phyloP scores from a whole-genome alignment of 2,329 filamentous ascomycete genomes.

The Xenoacremonium recifei region DNA sequence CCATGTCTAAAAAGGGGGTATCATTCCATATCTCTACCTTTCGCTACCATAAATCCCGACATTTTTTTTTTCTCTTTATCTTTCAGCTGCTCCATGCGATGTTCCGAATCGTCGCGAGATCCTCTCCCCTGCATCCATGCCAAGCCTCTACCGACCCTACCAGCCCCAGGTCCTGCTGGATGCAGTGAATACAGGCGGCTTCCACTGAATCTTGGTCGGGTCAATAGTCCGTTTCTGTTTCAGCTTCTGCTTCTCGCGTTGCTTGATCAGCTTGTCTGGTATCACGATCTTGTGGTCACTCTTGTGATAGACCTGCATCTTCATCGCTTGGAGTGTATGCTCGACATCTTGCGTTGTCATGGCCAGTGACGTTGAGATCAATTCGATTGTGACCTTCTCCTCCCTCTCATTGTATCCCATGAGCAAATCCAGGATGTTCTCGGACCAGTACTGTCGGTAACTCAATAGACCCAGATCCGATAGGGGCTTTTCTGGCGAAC shows the following conservation, averaged over 20 bases:
- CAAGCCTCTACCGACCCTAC: slow-evolving; percentile 49
- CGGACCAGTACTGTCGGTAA: slow-evolving; percentile 97
- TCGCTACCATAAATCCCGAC: too few relatives aligned
- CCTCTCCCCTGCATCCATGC: not conserved
- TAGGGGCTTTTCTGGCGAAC: slow-evolving; percentile 93
- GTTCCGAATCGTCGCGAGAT: not conserved
- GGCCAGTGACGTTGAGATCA: slow-evolving; percentile 73
- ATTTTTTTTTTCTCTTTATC: not conserved
- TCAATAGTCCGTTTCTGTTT: slow-evolving; percentile 80
- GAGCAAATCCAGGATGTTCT: slow-evolving; percentile 87
- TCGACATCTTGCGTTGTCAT: slow-evolving; percentile 99
- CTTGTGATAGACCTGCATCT: slow-evolving; percentile 95
- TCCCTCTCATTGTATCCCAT: slow-evolving; percentile 67
- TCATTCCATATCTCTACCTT: not conserved
- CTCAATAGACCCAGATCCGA: slow-evolving; percentile 90
- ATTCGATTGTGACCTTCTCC: slow-evolving; percentile 79
- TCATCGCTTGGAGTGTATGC: slow-evolving; percentile 88
- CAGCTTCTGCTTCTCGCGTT: slow-evolving; percentile 74
- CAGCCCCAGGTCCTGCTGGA: slow-evolving; percentile 93
- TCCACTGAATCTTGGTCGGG: slow-evolving; percentile 81
- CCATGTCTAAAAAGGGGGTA: not conserved
- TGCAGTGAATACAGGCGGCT: slow-evolving; percentile 90
- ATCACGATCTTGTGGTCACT: slow-evolving; percentile 96
- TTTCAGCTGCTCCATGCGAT: not conserved
- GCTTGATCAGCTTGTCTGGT: slow-evolving; percentile 76